phyloP scores from a whole-genome alignment of 2,329 filamentous ascomycete genomes.

The Juglanconis oblonga region DNA sequence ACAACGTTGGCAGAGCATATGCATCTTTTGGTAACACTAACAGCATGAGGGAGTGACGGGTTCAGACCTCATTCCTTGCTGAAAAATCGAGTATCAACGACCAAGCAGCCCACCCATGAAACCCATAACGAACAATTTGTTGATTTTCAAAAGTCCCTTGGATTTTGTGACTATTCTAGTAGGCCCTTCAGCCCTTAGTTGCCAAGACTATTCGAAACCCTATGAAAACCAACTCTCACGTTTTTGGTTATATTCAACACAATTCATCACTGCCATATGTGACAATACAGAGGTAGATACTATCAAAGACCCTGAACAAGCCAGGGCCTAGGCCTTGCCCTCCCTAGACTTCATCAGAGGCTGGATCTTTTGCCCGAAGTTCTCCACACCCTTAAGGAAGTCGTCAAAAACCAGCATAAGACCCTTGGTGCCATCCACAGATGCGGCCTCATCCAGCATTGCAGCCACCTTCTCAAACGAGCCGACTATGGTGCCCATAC shows the following conservation, averaged over 20 bases:
- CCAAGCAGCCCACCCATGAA: too few species aligned
- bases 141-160: too few species aligned
- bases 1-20: background rate
- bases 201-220: too few species aligned
- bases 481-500: background rate
- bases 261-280: background rate
- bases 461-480: background rate
- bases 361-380: background rate
- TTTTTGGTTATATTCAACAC: too few species aligned
- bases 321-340: background rate
- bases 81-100: too few species aligned
- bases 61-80: background rate
- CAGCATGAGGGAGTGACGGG: background rate
- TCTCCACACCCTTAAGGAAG: slow-evolving; percentile 1
- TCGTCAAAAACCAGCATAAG: slow-evolving; percentile 1
- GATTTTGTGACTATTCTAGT: too few species aligned
- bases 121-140: too few species aligned
- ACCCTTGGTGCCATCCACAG: background rate
- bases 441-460: background rate
- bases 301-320: background rate
- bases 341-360: background rate
- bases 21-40: background rate
- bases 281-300: background rate
- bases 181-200: too few species aligned
- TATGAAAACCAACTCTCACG: too few species aligned